Base-by-base conservation (phyloP, 148 eudicot species). In the Nepenthes mirabilis region DNA sequence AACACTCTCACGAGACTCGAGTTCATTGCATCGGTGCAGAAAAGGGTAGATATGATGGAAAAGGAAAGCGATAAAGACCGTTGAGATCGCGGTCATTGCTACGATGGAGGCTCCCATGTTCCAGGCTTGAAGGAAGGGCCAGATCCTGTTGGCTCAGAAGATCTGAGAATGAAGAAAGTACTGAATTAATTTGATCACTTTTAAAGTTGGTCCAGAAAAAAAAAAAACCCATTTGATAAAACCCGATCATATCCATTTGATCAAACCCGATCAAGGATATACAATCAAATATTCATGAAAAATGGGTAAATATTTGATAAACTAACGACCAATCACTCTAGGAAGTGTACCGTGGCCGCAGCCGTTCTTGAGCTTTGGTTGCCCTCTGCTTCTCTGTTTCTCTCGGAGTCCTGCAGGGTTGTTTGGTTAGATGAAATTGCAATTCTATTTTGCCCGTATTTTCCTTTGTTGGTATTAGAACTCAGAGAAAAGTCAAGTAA, bases 31-130 rank as follows among this genome's bases (percentile, higher is more conserved):
- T 23, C 23, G 23, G 23, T 23, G 23, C 23, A 23, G 23, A 23
- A 23, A 23, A 23, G 23, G 23, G 23, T 23, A 23, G 23, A 23
- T 23, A 23, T 0, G 23, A 23, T 23, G 23, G 23, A 23, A 23
- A 23, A 23, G 23, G 23, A 23, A 23, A 23, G 23, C 23, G 23
- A 23, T 23, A 40, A 40, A 8, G 45, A 40, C 45, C 45, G 8
- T 40, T 3, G 45, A 4, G 8, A 14, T 14, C 35, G 52, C 34
- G 33, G 36, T 32, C n/a, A 36, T 40, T 9, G 57, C 84, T 82
- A 88, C 32, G 86, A 80, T 36, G 98, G 98, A 11, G 98, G 98
- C 73, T 86, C 86, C 98, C 98, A 91, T 49, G 94, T 79, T 61
- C 98, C 98, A 10, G 98, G 95, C 70, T 71, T 82, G 77, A 75